phyloP scores from a whole-genome alignment of 352 stramenopile species.

The Lagenidium sp. region DNA sequence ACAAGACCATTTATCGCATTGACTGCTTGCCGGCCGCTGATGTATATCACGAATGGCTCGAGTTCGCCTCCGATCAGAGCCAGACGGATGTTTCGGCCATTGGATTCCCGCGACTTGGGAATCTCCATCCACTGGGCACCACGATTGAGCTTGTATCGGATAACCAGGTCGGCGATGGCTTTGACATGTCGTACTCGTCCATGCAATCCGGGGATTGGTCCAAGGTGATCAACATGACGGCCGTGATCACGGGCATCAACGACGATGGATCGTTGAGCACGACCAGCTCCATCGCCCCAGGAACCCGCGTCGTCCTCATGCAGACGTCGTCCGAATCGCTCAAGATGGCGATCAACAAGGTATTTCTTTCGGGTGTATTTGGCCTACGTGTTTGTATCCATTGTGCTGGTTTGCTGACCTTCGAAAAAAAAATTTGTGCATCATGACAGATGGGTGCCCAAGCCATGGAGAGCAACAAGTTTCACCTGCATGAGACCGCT shows the following conservation, averaged over 20 bases:
- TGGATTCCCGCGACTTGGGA: slow-evolving; percentile 71
- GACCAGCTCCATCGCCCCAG: slow-evolving; percentile 64
- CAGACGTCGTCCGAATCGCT: slow-evolving; percentile 71
- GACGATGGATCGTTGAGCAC: slow-evolving; percentile 75
- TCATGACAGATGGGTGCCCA: slow-evolving; percentile 66
- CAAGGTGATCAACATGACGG: slow-evolving; percentile 79
- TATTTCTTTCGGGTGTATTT: slow-evolving; percentile 10
- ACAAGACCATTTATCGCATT: slow-evolving; percentile 84
- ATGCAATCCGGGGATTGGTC: slow-evolving; percentile 80
- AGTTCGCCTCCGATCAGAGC: slow-evolving; percentile 66
- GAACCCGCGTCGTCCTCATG: slow-evolving; percentile 83
- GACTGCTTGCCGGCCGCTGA: slow-evolving; percentile 72
- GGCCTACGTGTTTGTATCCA: no score
- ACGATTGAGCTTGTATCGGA: slow-evolving; percentile 66
- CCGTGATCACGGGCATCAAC: slow-evolving; percentile 80
- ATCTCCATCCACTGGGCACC: slow-evolving; percentile 73
- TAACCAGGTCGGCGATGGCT: slow-evolving; percentile 48
- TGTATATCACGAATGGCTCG: slow-evolving; percentile 83
- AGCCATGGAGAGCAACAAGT: slow-evolving; percentile 68
- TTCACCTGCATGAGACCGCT: slow-evolving; percentile 74
- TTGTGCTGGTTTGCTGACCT: no score
- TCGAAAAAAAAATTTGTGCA: no score
- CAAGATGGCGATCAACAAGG: slow-evolving; percentile 81
- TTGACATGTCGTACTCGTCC: slow-evolving; percentile 52
- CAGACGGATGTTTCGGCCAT: slow-evolving; percentile 65